These are phyloP conservation scores for Monilinia vaccinii-corymbosi DNA, from an alignment of 2,329 filamentous ascomycete genomes.

Conservation along the genomic window DNA sequence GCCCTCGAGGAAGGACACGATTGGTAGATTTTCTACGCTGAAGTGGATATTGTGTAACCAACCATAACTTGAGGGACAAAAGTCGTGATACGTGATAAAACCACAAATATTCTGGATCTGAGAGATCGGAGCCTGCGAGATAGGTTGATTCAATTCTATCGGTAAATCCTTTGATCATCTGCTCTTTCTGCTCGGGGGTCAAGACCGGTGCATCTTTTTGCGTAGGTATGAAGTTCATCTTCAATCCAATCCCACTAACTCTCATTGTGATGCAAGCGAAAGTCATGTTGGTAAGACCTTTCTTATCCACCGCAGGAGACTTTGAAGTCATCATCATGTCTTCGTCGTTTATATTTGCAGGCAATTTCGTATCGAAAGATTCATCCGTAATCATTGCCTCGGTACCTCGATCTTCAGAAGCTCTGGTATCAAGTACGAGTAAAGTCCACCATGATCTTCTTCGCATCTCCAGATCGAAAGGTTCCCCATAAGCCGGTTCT, in stretches of 20 bases:
- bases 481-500: conserved; percentile 38
- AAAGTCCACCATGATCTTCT: conserved; percentile 44
- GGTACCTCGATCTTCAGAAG: conserved; percentile 40
- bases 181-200: conserved; percentile 5
- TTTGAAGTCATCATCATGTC: conserved; percentile 31
- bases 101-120: not conserved
- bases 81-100: not conserved
- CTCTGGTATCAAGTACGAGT: conserved; percentile 37
- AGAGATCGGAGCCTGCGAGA: not conserved
- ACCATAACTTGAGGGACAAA: conserved; percentile 34
- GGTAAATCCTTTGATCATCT: conserved; percentile 7
- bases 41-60: conserved; percentile 36
- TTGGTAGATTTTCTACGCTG: not conserved
- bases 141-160: conserved; percentile 1
- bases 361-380: conserved; percentile 38
- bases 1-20: conserved; percentile 2
- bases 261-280: conserved; percentile 12
- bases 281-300: conserved; percentile 14
- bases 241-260: not conserved
- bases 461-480: conserved; percentile 40
- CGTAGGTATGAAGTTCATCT: conserved; percentile 10
- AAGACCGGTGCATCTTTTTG: not conserved
- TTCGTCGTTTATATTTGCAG: conserved; percentile 43
- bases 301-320: not conserved
- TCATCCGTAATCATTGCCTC: conserved; percentile 36